Percentiles rank a stretch among this genome's conserved stretches.
phyloP scores from a whole-genome alignment of 805 yeast species.

The Schwanniomyces polymorphus region DNA sequence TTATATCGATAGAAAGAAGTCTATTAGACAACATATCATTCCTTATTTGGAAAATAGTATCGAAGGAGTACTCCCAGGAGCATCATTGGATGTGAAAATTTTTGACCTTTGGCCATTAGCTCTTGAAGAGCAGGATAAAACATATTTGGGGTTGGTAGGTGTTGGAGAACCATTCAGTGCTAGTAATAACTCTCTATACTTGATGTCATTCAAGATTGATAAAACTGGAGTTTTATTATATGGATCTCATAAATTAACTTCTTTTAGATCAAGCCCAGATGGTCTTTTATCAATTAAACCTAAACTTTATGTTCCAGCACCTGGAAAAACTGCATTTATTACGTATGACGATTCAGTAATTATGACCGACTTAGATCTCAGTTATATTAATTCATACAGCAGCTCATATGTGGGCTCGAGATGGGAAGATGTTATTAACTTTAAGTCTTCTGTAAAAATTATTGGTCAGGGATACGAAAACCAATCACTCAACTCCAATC shows the following conservation, averaged over 20 bases:
- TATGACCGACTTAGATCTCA: slow-evolving; percentile 56
- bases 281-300: slow-evolving; percentile 33
- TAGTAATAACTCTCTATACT: slow-evolving; percentile 33
- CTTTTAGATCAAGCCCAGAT: slow-evolving; percentile 20
- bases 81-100: slow-evolving; percentile 50
- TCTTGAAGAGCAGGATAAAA: slow-evolving; percentile 29
- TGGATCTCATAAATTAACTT: slow-evolving; percentile 66
- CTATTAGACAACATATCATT: slow-evolving; percentile 33
- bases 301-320: slow-evolving; percentile 54
- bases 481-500: slow-evolving; percentile 26
- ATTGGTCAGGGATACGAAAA: slow-evolving; percentile 62
- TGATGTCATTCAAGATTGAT: slow-evolving; percentile 55
- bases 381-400: slow-evolving; percentile 20
- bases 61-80: slow-evolving; percentile 46
- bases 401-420: slow-evolving; percentile 41
- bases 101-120: slow-evolving; percentile 61
- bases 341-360: slow-evolving; percentile 61
- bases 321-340: slow-evolving; percentile 60
- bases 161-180: slow-evolving; percentile 14
- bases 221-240: slow-evolving; percentile 52
- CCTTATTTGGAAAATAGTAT: slow-evolving; percentile 27
- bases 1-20: slow-evolving; percentile 20
- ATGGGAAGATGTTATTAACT: slow-evolving; percentile 80
- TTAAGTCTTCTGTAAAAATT: slow-evolving; percentile 52
- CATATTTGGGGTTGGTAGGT: slow-evolving; percentile 42